Conservation (phyloP, 2,329 filamentous ascomycete species). For the Epichloe baconii region DNA sequence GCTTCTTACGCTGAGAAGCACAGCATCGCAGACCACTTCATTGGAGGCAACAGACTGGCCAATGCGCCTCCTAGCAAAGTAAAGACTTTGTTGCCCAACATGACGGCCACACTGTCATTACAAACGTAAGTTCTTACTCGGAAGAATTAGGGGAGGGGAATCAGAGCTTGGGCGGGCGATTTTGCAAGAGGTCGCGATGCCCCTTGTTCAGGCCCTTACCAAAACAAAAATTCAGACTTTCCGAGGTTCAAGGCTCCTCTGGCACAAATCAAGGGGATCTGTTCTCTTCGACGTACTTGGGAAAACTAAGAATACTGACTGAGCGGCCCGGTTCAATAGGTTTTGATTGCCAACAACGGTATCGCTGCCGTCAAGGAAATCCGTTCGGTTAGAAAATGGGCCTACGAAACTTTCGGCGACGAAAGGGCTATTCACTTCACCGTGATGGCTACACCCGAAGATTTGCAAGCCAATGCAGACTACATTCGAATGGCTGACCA, state of each 20-base stretch:
- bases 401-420: slow-evolving; percentile 98
- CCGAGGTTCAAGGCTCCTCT: too few species aligned
- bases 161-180: neutral
- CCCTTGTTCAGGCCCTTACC: too few species aligned
- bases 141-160: neutral
- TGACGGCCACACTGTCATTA: slow-evolving; percentile 95
- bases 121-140: slow-evolving; percentile 55
- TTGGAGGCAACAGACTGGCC: slow-evolving; percentile 80
- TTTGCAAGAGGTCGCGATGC: neutral
- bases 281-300: neutral
- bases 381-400: slow-evolving; percentile 98
- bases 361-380: slow-evolving; percentile 99
- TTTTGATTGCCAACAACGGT: slow-evolving; percentile 98
- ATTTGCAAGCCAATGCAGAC: slow-evolving; percentile 93
- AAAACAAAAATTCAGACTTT: too few species aligned
- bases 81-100: slow-evolving; percentile 84
- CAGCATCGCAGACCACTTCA: slow-evolving; percentile 83
- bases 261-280: neutral
- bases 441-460: slow-evolving; percentile 98
- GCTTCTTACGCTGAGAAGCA: slow-evolving; percentile 67
- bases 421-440: slow-evolving; percentile 98
- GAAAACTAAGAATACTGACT: neutral
- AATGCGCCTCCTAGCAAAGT: slow-evolving; percentile 74
- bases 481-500: slow-evolving; percentile 99
- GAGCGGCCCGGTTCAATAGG: slow-evolving; percentile 35